These are phyloP conservation scores for Porcisia hertigi DNA, from an alignment of 208 protist species.

Conservation along the genomic window DNA sequence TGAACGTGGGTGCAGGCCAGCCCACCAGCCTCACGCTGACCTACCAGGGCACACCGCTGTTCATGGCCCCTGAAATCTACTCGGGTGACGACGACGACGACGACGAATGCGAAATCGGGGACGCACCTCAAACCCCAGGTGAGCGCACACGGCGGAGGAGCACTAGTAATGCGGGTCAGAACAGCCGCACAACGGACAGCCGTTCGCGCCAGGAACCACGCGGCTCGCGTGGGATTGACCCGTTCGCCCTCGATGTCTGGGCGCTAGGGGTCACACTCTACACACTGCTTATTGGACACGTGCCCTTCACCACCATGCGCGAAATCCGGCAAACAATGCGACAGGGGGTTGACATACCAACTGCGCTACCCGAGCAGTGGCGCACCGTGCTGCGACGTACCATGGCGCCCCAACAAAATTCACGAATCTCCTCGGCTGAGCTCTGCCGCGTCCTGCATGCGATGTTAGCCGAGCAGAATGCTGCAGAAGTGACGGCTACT, in stretches of 20 bases:
- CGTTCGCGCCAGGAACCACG: background rate
- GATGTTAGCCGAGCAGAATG: slow-evolving; percentile 16
- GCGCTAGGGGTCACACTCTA: slow-evolving; percentile 89
- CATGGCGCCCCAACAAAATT: slow-evolving; percentile 11
- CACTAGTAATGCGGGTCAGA: background rate
- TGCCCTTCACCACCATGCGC: slow-evolving; percentile 88
- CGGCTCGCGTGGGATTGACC: slow-evolving; percentile 41
- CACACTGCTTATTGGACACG: slow-evolving; percentile 82
- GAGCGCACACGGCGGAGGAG: background rate
- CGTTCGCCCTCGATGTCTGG: slow-evolving; percentile 87
- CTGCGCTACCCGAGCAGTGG: slow-evolving; percentile 16
- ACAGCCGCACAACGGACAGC: background rate
- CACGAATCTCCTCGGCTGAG: slow-evolving; percentile 15
- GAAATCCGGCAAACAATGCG: slow-evolving; percentile 24
- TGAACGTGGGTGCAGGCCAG: slow-evolving; percentile 45
- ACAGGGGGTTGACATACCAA: slow-evolving; percentile 11
- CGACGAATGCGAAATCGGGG: slow-evolving; percentile 5
- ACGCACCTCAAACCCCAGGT: background rate
- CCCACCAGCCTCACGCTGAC: slow-evolving; percentile 50
- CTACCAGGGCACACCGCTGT: slow-evolving; percentile 75
- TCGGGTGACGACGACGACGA: slow-evolving; percentile 14
- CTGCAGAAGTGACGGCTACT: background rate
- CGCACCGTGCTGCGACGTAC: slow-evolving; percentile 19
- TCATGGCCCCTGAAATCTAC: slow-evolving; percentile 82
- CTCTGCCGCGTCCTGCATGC: slow-evolving; percentile 20